These are phyloP conservation scores for Cutaneotrichosporon sp. DNA, from an alignment of 1,284 basidiomycete species.

Conservation along the genomic window DNA sequence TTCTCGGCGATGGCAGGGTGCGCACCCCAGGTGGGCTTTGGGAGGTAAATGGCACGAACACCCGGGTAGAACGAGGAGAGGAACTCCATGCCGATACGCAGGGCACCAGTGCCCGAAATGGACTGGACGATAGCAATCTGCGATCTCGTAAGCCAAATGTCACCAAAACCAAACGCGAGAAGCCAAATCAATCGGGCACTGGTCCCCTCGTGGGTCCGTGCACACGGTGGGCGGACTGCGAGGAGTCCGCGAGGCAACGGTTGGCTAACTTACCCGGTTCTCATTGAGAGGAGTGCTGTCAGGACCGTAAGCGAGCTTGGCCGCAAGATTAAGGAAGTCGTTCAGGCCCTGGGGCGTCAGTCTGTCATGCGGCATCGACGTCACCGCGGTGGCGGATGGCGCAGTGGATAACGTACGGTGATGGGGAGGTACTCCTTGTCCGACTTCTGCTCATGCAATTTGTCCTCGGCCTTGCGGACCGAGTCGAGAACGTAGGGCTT, in stretches of 20 bases:
- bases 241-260: too few relatives aligned
- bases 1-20: conserved; percentile 81
- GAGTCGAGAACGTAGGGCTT: conserved; percentile 91
- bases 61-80: conserved; percentile 78
- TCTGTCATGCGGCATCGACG: neutral
- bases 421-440: conserved; percentile 99
- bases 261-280: conserved; percentile 59
- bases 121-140: conserved; percentile 90
- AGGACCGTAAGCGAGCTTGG: conserved; percentile 84
- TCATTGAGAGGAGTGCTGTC: conserved; percentile 70
- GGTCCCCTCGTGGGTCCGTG: too few relatives aligned
- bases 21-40: conserved; percentile 95
- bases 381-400: too few relatives aligned
- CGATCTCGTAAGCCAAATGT: too few relatives aligned
- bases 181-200: too few relatives aligned
- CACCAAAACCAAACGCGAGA: too few relatives aligned
- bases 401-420: conserved; percentile 59
- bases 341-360: conserved; percentile 55
- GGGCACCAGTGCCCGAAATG: conserved; percentile 96
- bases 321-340: conserved; percentile 83
- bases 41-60: conserved; percentile 86
- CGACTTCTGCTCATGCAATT: conserved; percentile 59
- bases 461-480: conserved; percentile 70
- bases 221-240: too few relatives aligned
- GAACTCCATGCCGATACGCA: conserved; percentile 94